These are phyloP conservation scores for Talaromyces sp. DNA, from an alignment of 2,329 filamentous ascomycete species.

Conservation along the genomic window DNA sequence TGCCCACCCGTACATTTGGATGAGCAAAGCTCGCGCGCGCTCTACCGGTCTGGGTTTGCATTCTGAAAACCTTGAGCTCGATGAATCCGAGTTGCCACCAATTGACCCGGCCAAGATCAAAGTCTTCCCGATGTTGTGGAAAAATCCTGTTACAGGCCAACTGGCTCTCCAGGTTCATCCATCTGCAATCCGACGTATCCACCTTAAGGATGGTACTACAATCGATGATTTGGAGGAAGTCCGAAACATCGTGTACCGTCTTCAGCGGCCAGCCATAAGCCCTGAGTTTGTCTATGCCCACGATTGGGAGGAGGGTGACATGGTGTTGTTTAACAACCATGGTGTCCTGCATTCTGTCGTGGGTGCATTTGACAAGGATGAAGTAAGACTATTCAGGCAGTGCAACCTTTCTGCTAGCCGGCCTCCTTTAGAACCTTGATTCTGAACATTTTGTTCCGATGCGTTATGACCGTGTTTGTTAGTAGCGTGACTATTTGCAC, in stretches of 20 bases:
- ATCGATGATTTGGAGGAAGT: slow-evolving; percentile 64
- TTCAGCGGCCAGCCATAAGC: slow-evolving; percentile 68
- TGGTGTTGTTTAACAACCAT: slow-evolving; percentile 74
- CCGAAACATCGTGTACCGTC: slow-evolving; percentile 62
- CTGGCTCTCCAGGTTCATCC: slow-evolving; percentile 71
- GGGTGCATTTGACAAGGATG: slow-evolving; percentile 66
- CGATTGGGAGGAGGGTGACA: slow-evolving; percentile 71
- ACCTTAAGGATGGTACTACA: slow-evolving; percentile 60
- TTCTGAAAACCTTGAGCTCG: slow-evolving; percentile 60
- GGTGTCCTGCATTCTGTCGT: slow-evolving; percentile 71
- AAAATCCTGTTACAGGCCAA: slow-evolving; percentile 64
- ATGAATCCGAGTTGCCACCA: slow-evolving; percentile 55
- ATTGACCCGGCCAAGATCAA: slow-evolving; percentile 64
- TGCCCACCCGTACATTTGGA: slow-evolving; percentile 77
- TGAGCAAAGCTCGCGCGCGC: slow-evolving; percentile 62
- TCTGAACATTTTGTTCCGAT: neutral
- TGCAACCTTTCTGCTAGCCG: slow-evolving; percentile 62
- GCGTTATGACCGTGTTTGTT: neutral
- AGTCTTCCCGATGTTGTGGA: slow-evolving; percentile 70
- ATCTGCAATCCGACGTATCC: slow-evolving; percentile 63
- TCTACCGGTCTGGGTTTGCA: slow-evolving; percentile 67
- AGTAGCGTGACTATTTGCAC: neutral
- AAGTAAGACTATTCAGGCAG: slow-evolving; percentile 70
- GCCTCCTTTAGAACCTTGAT: slow-evolving; percentile 5
- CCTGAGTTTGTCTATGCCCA: slow-evolving; percentile 65